Conservation (phyloP, 176 grass and related monocot genomes). For the Phyllostachys edulis region DNA sequence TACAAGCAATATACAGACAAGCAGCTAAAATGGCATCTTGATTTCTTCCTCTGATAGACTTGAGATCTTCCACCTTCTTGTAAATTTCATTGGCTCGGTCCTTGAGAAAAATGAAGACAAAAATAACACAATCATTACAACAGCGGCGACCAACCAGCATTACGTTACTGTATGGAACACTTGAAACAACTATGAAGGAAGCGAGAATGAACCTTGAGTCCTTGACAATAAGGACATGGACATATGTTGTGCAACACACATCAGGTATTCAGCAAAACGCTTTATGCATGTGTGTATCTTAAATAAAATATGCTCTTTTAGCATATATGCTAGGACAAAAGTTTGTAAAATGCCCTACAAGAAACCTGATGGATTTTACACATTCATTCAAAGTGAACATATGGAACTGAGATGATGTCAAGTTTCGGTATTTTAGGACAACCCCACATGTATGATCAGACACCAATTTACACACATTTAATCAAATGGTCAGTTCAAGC, state of each 20-base stretch:
- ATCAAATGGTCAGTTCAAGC: neutral
- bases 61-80: conserved; percentile 91
- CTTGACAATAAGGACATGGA: neutral
- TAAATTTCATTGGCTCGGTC: conserved; percentile 93
- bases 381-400: neutral
- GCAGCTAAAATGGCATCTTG: conserved; percentile 93
- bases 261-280: neutral
- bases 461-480: neutral
- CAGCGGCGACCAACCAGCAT: neutral
- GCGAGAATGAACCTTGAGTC: neutral
- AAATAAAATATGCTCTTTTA: conserved; percentile 21
- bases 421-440: neutral
- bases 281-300: neutral
- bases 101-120: conserved; percentile 26
- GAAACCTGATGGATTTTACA: neutral
- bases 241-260: neutral
- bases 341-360: neutral
- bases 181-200: neutral
- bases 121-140: conserved; percentile 25
- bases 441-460: neutral
- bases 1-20: conserved; percentile 86
- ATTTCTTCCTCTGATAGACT: conserved; percentile 80
- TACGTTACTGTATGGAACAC: neutral
- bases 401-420: neutral
- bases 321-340: neutral